A percentile compares a stretch with the other conserved stretches of the same genome.
phyloP scores from a whole-genome alignment of 306 rosid species.

The Castanopsis chinensis region DNA sequence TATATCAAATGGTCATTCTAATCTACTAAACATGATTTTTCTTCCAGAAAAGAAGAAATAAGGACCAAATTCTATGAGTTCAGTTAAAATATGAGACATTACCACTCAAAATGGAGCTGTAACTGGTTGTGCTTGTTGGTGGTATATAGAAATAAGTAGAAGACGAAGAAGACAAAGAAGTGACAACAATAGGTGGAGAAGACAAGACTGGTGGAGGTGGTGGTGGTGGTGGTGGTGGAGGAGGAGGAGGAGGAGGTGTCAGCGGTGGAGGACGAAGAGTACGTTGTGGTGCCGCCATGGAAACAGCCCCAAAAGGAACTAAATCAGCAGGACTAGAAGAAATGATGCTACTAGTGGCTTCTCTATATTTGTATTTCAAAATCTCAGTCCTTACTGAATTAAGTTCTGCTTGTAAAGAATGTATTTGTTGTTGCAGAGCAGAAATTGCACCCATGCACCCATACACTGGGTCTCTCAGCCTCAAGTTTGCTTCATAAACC shows the following conservation, averaged over 20 bases:
- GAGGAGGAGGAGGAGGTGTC: conserved; percentile 20
- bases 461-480: conserved; percentile 85
- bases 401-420: conserved; percentile 59
- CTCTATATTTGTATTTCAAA: conserved; percentile 58
- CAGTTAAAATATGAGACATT: conserved; percentile 56
- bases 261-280: conserved; percentile 37
- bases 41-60: conserved; percentile 19
- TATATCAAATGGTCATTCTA: neutral
- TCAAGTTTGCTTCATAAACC: conserved; percentile 81
- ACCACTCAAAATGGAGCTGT: conserved; percentile 64
- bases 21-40: conserved; percentile 14
- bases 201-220: conserved; percentile 18
- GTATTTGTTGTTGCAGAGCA: conserved; percentile 75
- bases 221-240: conserved; percentile 29
- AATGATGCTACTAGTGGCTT: conserved; percentile 45
- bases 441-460: conserved; percentile 95
- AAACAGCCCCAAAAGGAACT: conserved; percentile 38
- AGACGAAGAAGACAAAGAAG: conserved; percentile 58
- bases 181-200: conserved; percentile 37
- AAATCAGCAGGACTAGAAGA: conserved; percentile 45
- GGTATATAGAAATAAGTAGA: conserved; percentile 58
- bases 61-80: neutral
- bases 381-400: conserved; percentile 55
- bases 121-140: conserved; percentile 53
- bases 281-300: conserved; percentile 38